phyloP scores from a whole-genome alignment of 768 basidiomycete species.

The Leccinellum luteum region DNA sequence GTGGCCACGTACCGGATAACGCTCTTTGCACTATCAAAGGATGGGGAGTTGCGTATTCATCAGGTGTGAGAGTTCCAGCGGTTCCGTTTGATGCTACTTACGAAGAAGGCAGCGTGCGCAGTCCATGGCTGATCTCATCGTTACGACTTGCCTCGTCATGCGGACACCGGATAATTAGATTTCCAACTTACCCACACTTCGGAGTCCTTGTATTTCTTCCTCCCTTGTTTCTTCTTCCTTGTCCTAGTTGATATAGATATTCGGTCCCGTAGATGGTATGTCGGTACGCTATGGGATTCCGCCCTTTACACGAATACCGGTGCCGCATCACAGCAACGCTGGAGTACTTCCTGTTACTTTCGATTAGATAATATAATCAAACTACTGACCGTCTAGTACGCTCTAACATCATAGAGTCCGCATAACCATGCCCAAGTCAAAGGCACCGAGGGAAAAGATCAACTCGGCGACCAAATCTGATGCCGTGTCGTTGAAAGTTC shows the following conservation, averaged over 20 bases:
- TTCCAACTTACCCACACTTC: neutral
- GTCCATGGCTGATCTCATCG: constrained; percentile 28
- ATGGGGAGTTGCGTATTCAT: constrained; percentile 30
- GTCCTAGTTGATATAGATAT: neutral
- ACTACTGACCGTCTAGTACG: too few species aligned
- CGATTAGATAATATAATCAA: too few species aligned
- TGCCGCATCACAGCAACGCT: too few species aligned
- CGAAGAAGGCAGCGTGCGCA: constrained; percentile 14
- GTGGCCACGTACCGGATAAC: constrained; percentile 33
- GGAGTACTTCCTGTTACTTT: too few species aligned
- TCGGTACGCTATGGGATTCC: too few species aligned
- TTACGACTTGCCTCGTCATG: constrained; percentile 32
- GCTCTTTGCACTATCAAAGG: constrained; percentile 28
- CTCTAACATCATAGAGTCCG: neutral
- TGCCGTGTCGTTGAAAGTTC: neutral
- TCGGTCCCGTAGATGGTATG: too few species aligned
- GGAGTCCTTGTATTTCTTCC: too few species aligned
- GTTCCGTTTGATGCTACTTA: constrained; percentile 4
- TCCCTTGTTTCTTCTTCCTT: neutral
- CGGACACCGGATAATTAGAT: constrained; percentile 29
- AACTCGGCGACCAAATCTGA: neutral
- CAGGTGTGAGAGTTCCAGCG: constrained; percentile 19
- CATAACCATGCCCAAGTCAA: constrained; percentile 1
- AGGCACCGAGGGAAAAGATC: neutral
- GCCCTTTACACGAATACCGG: too few species aligned